A percentile compares a stretch with the other conserved stretches of the same genome.
phyloP scores from a whole-genome alignment of 192 early-diverging fungal species.

The Backusella macrospora region DNA sequence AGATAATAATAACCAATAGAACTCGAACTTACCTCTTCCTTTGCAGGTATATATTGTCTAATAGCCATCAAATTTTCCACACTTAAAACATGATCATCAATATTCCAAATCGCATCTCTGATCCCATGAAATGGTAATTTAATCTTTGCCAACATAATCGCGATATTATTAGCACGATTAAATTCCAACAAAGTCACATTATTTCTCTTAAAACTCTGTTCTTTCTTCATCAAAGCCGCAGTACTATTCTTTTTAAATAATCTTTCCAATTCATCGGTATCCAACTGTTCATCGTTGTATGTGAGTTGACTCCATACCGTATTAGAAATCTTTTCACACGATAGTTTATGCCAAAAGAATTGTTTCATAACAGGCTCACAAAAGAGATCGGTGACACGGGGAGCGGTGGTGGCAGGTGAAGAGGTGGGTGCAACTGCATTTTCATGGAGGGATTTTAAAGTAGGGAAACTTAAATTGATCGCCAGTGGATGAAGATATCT shows the following conservation, averaged over 20 bases:
- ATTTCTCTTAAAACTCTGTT: slow-evolving; percentile 36
- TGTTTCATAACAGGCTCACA: slow-evolving; percentile 25
- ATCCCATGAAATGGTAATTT: slow-evolving; percentile 56
- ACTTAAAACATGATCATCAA: slow-evolving; percentile 52
- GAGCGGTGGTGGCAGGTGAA: not conserved
- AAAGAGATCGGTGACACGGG: not conserved
- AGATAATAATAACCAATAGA: not conserved
- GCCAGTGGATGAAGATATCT: slow-evolving; percentile 28
- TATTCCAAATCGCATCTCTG: slow-evolving; percentile 51
- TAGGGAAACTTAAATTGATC: slow-evolving; percentile 29
- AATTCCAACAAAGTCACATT: slow-evolving; percentile 50
- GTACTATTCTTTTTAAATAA: slow-evolving; percentile 50
- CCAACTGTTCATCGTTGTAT: slow-evolving; percentile 15
- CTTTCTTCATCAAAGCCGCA: slow-evolving; percentile 19
- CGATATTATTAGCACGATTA: slow-evolving; percentile 62
- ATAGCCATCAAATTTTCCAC: slow-evolving; percentile 56
- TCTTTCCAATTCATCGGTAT: slow-evolving; percentile 50
- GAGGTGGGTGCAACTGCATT: not conserved
- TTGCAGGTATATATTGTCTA: slow-evolving; percentile 55
- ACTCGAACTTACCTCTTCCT: slow-evolving; percentile 46
- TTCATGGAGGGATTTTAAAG: slow-evolving; percentile 37
- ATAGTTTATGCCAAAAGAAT: slow-evolving; percentile 59
- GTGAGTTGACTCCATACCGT: slow-evolving; percentile 57
- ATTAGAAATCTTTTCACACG: slow-evolving; percentile 43
- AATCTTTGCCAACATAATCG: slow-evolving; percentile 57